Conservation (phyloP, 495 filamentous ascomycete genomes). For the Trichoderma erinaceum region DNA sequence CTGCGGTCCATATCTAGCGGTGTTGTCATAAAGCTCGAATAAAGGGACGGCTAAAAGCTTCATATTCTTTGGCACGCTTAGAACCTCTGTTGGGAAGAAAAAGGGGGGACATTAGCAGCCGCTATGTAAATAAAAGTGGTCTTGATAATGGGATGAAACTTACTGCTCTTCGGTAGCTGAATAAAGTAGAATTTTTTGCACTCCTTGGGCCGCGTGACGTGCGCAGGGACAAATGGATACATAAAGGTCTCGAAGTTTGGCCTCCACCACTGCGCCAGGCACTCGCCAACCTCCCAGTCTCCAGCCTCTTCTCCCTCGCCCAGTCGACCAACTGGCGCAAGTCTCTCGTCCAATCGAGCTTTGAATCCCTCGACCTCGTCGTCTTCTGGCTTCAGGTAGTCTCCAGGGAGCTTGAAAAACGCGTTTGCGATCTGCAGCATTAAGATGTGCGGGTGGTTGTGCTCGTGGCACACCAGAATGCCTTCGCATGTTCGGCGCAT, state of each 20-base stretch:
- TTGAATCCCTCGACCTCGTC: conserved; percentile 94
- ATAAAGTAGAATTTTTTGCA: conserved; percentile 99
- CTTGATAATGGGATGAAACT: conserved; percentile 26
- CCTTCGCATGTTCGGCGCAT: conserved; percentile 98
- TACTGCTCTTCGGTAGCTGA: conserved; percentile 85
- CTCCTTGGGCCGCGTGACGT: conserved; percentile 94
- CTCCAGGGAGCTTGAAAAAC: conserved; percentile 97
- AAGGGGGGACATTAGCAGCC: not conserved
- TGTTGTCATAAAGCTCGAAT: conserved; percentile 98
- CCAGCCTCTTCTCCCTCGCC: conserved; percentile 82
- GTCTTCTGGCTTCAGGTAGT: conserved; percentile 85
- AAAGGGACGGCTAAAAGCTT: conserved; percentile 94
- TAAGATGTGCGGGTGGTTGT: conserved; percentile 95
- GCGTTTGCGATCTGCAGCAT: conserved; percentile 99
- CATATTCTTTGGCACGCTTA: conserved; percentile 99
- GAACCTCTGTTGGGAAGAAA: conserved; percentile 58
- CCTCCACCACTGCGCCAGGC: conserved; percentile 95
- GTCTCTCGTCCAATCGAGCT: conserved; percentile 78
- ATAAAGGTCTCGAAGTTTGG: conserved; percentile 99
- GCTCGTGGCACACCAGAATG: conserved; percentile 93
- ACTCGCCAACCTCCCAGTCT: conserved; percentile 91
- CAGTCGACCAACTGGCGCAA: conserved; percentile 83
- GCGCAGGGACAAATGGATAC: conserved; percentile 95
- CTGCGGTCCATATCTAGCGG: conserved; percentile 87
- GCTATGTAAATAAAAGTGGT: not conserved